phyloP scores from a whole-genome alignment of 2,329 filamentous ascomycete species.

The Fragosphaeria purpurea region DNA sequence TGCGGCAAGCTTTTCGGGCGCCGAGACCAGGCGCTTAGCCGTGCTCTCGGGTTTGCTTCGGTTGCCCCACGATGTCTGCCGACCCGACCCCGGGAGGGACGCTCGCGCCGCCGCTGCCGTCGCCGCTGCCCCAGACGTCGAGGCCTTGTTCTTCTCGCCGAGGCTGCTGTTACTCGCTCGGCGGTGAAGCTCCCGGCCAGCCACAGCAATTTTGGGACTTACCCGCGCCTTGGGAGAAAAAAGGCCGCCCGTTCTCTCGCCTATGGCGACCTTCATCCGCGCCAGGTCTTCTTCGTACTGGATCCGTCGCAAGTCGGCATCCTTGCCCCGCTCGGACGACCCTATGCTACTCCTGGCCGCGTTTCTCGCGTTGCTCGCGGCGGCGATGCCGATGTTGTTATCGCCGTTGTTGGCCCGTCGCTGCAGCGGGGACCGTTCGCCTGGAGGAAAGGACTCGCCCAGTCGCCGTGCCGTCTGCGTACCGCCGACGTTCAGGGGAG shows the following conservation, averaged over 20 bases:
- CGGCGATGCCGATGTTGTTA: neutral
- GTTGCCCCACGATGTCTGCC: no score
- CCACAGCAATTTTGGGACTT: constrained; percentile 27
- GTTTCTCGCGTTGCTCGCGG: constrained; percentile 9
- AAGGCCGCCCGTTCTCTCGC: constrained; percentile 20
- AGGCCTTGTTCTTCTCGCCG: constrained; percentile 11
- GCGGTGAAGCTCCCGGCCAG: constrained; percentile 21
- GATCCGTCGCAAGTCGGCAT: constrained; percentile 17
- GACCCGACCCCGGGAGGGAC: neutral
- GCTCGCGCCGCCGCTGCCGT: neutral
- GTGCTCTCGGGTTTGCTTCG: constrained; percentile 5
- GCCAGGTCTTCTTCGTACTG: constrained; percentile 19
- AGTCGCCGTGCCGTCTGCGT: constrained; percentile 12
- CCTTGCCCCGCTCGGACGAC: neutral
- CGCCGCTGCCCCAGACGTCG: neutral
- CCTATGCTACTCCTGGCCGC: constrained; percentile 10
- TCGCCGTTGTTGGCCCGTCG: neutral
- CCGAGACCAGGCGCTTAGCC: constrained; percentile 8
- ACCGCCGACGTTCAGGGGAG: constrained; percentile 16
- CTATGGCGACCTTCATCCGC: constrained; percentile 15
- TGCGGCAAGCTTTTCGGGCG: neutral
- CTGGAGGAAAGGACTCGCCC: constrained; percentile 3
- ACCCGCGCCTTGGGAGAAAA: constrained; percentile 24
- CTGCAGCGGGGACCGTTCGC: neutral
- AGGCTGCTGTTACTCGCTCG: constrained; percentile 27